These are phyloP conservation scores for Pterocarpus santalinus DNA, from an alignment of 306 rosid genomes.

Conservation along the genomic window DNA sequence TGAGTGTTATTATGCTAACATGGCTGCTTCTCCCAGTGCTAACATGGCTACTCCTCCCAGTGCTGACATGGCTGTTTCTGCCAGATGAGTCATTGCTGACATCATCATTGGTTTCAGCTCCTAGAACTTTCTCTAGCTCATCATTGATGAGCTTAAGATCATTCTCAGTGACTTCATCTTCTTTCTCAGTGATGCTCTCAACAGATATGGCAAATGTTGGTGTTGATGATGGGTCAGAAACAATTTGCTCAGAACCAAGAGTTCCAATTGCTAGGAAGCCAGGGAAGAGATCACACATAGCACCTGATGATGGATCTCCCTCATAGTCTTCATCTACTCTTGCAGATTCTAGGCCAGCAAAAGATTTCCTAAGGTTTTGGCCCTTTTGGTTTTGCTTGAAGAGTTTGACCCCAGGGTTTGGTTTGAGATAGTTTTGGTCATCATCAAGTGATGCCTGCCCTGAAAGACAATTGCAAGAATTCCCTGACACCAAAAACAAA, in stretches of 20 bases:
- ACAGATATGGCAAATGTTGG: conserved; percentile 82
- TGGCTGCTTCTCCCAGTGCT: conserved; percentile 93
- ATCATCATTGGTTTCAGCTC: conserved; percentile 80
- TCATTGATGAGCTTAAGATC: conserved; percentile 87
- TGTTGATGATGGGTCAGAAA: conserved; percentile 70
- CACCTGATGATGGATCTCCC: conserved; percentile 56
- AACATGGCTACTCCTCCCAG: conserved; percentile 78
- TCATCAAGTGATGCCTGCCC: conserved; percentile 84
- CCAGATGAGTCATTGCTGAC: conserved; percentile 78
- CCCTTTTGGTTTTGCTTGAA: conserved; percentile 70
- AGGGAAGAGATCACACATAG: conserved; percentile 73
- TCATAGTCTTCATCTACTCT: conserved; percentile 61
- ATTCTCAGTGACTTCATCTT: conserved; percentile 86
- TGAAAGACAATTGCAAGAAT: conserved; percentile 72
- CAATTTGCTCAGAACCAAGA: conserved; percentile 76
- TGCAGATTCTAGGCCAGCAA: conserved; percentile 73
- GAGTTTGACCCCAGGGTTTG: conserved; percentile 61
- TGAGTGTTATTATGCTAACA: conserved; percentile 81
- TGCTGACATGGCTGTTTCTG: conserved; percentile 77
- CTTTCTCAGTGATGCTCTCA: conserved; percentile 84
- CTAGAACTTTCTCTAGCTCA: conserved; percentile 88
- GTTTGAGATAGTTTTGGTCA: conserved; percentile 69
- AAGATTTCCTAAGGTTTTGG: conserved; percentile 70
- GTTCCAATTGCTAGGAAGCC: conserved; percentile 98
- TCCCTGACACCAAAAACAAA: conserved; percentile 47